Percentiles rank a stretch among this genome's conserved stretches.
phyloP scores from a whole-genome alignment of 345 rosid species.

The Nasturtium officinale region DNA sequence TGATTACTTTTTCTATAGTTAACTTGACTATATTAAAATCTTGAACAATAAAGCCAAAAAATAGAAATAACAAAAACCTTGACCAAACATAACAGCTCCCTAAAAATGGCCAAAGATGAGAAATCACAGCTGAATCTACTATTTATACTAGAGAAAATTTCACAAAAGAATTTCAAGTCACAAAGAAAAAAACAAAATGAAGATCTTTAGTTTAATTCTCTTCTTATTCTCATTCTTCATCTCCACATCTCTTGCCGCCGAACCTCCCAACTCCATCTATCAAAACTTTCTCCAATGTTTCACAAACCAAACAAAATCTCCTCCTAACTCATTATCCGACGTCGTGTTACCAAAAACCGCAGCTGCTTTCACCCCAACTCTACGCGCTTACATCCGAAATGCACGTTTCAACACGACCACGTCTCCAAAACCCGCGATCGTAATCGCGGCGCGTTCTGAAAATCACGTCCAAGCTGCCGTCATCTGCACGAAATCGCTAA shows the following conservation, averaged over 20 bases:
- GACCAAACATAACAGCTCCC: constrained; percentile 15
- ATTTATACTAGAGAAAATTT: not conserved
- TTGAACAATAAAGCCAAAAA: not conserved
- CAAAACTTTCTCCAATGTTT: constrained; percentile 53
- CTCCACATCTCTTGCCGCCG: constrained; percentile 25
- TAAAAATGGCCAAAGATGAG: not conserved
- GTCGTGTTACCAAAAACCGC: constrained; percentile 44
- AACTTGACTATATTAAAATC: constrained; percentile 1
- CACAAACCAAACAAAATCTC: constrained; percentile 35
- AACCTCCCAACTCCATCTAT: constrained; percentile 35
- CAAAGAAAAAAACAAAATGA: constrained; percentile 24
- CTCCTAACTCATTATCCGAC: constrained; percentile 40
- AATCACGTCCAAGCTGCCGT: constrained; percentile 58
- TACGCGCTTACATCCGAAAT: constrained; percentile 49
- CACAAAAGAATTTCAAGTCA: not conserved
- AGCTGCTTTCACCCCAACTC: constrained; percentile 28
- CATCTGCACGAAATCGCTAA: constrained; percentile 43
- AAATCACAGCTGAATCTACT: not conserved
- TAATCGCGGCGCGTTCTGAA: constrained; percentile 45
- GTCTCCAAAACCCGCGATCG: constrained; percentile 50
- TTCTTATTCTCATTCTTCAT: constrained; percentile 3
- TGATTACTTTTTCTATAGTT: not conserved
- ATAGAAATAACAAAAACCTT: not conserved
- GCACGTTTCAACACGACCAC: constrained; percentile 48
- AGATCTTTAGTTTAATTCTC: constrained; percentile 8